Percentiles rank a stretch among this genome's conserved stretches.
Evolutionary conservation across 257 asterid species (phyloP).

Genomic region (Fraxinus cuspidata): DNA sequence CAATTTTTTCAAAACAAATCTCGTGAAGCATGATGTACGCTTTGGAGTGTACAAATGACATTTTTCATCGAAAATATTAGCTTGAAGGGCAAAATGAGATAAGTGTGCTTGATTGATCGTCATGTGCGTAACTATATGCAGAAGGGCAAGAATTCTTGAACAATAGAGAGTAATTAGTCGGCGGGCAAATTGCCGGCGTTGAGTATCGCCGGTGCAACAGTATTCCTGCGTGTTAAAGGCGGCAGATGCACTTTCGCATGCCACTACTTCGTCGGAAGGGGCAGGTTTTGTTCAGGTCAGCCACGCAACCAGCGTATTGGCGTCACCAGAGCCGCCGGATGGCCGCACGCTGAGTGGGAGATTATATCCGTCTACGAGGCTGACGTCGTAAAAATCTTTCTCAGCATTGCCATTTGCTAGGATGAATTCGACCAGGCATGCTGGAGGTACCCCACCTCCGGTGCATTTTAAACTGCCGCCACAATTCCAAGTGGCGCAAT

Average conservation of each 20-base stretch:
- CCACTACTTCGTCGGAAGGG: conserved; percentile 55
- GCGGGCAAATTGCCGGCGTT: conserved; percentile 14
- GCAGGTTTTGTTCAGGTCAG: conserved; percentile 46
- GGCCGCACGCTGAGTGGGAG: conserved; percentile 52
- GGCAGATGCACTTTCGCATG: conserved; percentile 37
- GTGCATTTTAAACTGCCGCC: conserved; percentile 53
- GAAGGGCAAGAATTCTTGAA: conserved; percentile 28
- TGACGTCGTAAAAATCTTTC: conserved; percentile 81
- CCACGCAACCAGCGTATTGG: conserved; percentile 44
- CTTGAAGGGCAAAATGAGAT: background rate
- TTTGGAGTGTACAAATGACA: too few relatives aligned
- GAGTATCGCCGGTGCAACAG: conserved; percentile 26
- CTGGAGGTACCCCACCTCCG: conserved; percentile 76
- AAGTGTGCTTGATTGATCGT: conserved; percentile 18
- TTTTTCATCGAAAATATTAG: background rate
- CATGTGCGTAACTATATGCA: conserved; percentile 33
- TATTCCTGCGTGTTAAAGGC: conserved; percentile 24
- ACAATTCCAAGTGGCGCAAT: conserved; percentile 76
- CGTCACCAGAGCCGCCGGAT: conserved; percentile 52
- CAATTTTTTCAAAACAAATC: too few relatives aligned
- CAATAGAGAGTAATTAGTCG: conserved; percentile 4
- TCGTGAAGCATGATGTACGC: too few relatives aligned
- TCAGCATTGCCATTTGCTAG: conserved; percentile 28
- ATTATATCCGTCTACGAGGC: conserved; percentile 82
- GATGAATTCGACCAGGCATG: conserved; percentile 73